Evolutionary conservation across 192 early-diverging fungal genomes (phyloP).

Genomic region (Chytriomyces confervae): DNA sequence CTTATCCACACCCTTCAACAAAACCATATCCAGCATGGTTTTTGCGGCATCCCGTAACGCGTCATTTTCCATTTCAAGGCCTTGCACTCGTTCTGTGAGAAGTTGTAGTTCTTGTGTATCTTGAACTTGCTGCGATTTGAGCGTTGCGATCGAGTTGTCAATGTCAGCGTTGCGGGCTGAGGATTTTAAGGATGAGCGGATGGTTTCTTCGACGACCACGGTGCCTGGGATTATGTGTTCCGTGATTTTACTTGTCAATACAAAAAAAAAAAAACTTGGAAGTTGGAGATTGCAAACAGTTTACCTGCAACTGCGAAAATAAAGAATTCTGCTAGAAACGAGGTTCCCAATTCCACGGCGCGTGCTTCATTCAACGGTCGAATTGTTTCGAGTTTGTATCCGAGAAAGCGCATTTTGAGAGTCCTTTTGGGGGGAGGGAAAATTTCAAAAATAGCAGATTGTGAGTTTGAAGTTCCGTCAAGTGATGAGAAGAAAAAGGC

Average conservation of each 20-base stretch:
- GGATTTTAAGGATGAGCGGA: slow-evolving; percentile 14
- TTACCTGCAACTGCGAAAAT: slow-evolving; percentile 48
- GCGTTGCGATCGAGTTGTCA: slow-evolving; percentile 20
- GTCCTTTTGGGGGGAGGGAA: background rate
- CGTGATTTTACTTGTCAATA: background rate
- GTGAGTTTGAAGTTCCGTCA: background rate
- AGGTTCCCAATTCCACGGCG: slow-evolving; percentile 56
- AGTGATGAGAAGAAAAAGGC: no score
- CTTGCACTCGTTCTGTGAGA: background rate
- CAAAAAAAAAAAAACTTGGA: slow-evolving; percentile 14
- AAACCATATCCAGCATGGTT: background rate
- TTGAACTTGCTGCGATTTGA: slow-evolving; percentile 2
- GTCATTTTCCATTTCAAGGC: background rate
- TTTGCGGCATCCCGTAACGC: background rate
- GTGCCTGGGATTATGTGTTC: background rate
- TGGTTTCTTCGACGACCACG: slow-evolving; percentile 10
- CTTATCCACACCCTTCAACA: background rate
- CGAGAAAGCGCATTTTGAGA: slow-evolving; percentile 50
- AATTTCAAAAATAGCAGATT: background rate
- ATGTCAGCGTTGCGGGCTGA: background rate
- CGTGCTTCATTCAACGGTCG: slow-evolving; percentile 54
- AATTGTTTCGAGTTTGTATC: slow-evolving; percentile 48
- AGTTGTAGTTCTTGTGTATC: background rate
- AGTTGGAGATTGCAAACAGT: no score
- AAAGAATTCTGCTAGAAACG: slow-evolving; percentile 50